Base-by-base conservation (phyloP, 768 basidiomycete species). In the Royoungia palumana region DNA sequence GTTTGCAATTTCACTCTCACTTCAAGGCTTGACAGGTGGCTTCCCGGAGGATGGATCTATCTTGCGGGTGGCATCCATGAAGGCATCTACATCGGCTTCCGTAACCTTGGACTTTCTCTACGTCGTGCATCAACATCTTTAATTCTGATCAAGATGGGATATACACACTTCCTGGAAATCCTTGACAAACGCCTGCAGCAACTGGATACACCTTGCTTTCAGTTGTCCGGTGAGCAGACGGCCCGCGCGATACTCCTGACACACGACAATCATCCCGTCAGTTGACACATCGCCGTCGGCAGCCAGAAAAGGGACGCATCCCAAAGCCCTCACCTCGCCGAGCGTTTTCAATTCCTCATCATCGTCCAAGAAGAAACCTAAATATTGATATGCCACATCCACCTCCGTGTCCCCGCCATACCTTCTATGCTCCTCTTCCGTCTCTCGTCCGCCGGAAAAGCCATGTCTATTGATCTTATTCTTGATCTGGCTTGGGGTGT, bases 381-480 rank as follows among this genome's bases (percentile, higher is more conserved):
- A 66, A 67, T 96, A 99, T 70, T 97, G 94, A 68, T 92, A 98
- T 48, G 86, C 78, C 47, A 99, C 91, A 67, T 99, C 96, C 17
- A 98, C 93, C 45, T 97, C 93, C 1, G 93, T 84, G 66, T 97
- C 79, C 0, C 96, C 96, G 5, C 96, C 96, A 16, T 87, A 70
- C 59, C 75, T 78, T 54, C 92, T 65, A 65, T 99, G 96, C 51
- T 96, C 91, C 68, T 98, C 95, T 69, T 92, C 87, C n/a, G 92
- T 93, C 69, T 94, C 94, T 64, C 82, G 76, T 19, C 96, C 96
- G 10, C 96, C 96, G 1, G 90, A 94, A 70, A 98, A 99, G 3
- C 93, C 96, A 61, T 99, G 93, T 58, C 77, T 83, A 65, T 92
- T 96, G 62, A 99, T 82, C 75, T 99, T 99, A 66, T 93, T 96